Evolutionary conservation across 176 grass and related monocot species (phyloP).

Genomic region (Juncus effusus): DNA sequence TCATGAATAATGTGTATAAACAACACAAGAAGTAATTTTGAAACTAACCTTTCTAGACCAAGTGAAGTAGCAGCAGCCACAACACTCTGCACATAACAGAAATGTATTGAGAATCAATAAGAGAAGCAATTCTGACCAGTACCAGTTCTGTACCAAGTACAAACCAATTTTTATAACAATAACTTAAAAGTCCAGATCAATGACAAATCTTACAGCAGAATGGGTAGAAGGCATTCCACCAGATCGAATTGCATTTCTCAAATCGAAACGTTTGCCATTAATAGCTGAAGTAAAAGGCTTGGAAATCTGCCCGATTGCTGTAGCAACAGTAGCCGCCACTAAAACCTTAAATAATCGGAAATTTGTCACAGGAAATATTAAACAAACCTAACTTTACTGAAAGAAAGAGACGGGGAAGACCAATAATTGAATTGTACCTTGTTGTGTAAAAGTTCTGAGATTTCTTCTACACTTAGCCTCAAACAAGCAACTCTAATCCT

Average conservation of each 20-base stretch:
- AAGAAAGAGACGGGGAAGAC: not conserved
- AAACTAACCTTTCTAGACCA: conserved; percentile 77
- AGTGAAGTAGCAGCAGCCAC: conserved; percentile 63
- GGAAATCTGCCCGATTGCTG: conserved; percentile 56
- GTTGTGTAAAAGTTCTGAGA: conserved; percentile 55
- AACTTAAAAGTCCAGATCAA: not conserved
- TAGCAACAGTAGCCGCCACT: conserved; percentile 52
- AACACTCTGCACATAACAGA: conserved; percentile 41
- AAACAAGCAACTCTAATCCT: conserved; percentile 15
- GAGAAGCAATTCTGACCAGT: not conserved
- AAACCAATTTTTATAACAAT: not conserved
- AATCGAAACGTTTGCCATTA: conserved; percentile 38
- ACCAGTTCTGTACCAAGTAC: not conserved
- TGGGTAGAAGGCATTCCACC: conserved; percentile 96
- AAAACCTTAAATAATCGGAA: conserved; percentile 45
- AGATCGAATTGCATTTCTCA: conserved; percentile 41
- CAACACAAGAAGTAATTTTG: conserved; percentile 8
- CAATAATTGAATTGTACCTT: conserved; percentile 38
- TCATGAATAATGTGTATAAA: conserved; percentile 27
- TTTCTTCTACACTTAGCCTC: conserved; percentile 41
- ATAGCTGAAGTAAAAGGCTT: conserved; percentile 58
- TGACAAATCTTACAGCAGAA: conserved; percentile 50
- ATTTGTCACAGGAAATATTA: not conserved
- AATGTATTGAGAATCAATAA: not conserved
- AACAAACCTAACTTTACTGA: not conserved